These are phyloP conservation scores for Plantago elongata DNA, from an alignment of 257 asterid species.

Conservation along the genomic window DNA sequence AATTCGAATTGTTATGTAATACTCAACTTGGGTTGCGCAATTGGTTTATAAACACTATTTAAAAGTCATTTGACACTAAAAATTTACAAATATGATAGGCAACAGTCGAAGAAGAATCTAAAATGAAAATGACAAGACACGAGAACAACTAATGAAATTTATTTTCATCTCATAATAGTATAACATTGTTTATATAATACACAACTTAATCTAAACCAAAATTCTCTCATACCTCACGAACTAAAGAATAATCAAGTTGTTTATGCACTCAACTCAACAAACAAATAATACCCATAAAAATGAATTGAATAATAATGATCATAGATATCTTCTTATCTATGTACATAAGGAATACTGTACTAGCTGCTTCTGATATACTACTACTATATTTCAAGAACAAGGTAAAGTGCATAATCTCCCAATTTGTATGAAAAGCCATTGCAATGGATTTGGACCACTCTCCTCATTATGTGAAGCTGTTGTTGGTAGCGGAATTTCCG, in stretches of 20 bases:
- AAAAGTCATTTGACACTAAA: too few species aligned
- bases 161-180: background rate
- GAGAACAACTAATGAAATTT: too few species aligned
- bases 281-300: conserved; percentile 21
- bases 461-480: conserved; percentile 31
- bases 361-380: background rate
- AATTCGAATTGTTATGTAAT: too few species aligned
- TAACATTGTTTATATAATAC: background rate
- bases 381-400: conserved; percentile 40
- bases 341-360: conserved; percentile 14
- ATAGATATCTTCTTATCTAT: conserved; percentile 10
- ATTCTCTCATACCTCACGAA: conserved; percentile 11
- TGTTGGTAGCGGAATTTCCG: conserved; percentile 53
- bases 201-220: background rate
- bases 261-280: conserved; percentile 5
- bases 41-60: too few species aligned
- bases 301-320: conserved; percentile 20
- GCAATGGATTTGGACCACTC: conserved; percentile 54
- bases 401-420: conserved; percentile 63
- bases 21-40: too few species aligned
- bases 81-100: too few species aligned
- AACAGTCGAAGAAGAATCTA: too few species aligned
- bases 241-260: conserved; percentile 2
- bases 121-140: too few species aligned
- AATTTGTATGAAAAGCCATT: conserved; percentile 76